A percentile compares a stretch with the other conserved stretches of the same genome.
phyloP scores from a whole-genome alignment of 148 eudicot species.

The Vaccinium myrtillus region DNA sequence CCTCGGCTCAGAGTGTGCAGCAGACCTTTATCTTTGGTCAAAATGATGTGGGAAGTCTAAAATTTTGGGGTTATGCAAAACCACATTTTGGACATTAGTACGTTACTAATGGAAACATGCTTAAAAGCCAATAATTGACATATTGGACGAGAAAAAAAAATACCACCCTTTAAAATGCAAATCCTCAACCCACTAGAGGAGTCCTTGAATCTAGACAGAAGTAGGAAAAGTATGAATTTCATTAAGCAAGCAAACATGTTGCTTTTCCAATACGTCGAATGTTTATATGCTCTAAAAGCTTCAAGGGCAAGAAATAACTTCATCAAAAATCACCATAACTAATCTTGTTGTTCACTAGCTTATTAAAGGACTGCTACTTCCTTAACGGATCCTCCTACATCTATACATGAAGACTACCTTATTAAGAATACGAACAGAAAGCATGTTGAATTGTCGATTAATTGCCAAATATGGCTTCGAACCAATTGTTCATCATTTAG shows the following conservation, averaged over 20 bases:
- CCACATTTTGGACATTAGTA: background rate
- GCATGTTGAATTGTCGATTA: background rate
- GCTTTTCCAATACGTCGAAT: background rate
- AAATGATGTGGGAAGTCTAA: background rate
- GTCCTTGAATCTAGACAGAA: background rate
- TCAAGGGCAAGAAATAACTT: background rate
- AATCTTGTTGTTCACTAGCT: background rate
- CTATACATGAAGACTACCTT: background rate
- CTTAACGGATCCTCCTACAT: background rate
- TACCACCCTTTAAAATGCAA: background rate
- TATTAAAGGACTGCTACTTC: background rate
- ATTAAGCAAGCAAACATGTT: background rate
- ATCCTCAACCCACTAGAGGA: background rate
- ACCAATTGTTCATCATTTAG: background rate
- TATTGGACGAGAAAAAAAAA: background rate
- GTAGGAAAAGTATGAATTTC: background rate
- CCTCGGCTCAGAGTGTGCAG: background rate
- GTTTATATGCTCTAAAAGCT: slow-evolving; percentile 5
- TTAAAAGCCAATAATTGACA: background rate
- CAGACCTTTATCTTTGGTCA: background rate
- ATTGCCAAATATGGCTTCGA: background rate
- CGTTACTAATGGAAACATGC: background rate
- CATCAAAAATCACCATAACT: background rate
- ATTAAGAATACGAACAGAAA: background rate
- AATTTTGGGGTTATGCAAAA: background rate